phyloP scores from a whole-genome alignment of 1,139 yeast genomes.

The Sugiyamaella pinicola region DNA sequence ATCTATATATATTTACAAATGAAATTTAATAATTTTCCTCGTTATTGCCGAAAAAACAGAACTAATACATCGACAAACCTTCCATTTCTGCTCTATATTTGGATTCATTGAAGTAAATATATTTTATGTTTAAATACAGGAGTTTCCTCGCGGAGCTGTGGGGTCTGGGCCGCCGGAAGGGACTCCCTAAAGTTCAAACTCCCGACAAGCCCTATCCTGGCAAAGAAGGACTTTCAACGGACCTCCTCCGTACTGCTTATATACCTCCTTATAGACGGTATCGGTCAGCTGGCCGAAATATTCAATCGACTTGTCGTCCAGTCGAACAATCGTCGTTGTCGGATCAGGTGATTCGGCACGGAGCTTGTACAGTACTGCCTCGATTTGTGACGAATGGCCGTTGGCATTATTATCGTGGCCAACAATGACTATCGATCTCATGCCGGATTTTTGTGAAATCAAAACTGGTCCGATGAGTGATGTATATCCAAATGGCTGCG shows the following conservation, averaged over 20 bases:
- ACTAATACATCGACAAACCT: neutral
- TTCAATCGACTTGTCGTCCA: constrained; percentile 27
- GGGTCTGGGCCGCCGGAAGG: too few relatives aligned
- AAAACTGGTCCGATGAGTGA: constrained; percentile 36
- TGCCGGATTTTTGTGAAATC: constrained; percentile 26
- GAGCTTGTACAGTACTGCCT: constrained; percentile 20
- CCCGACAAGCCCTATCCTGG: constrained; percentile 28
- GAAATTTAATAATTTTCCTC: neutral
- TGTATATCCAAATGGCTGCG: constrained; percentile 42
- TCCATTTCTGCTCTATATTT: too few relatives aligned
- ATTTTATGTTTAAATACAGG: too few relatives aligned
- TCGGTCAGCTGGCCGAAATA: constrained; percentile 23
- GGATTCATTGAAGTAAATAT: too few relatives aligned
- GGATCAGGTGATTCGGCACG: constrained; percentile 23
- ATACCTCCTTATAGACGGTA: constrained; percentile 31
- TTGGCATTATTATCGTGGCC: constrained; percentile 28
- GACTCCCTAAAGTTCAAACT: constrained; percentile 6
- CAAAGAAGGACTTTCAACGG: constrained; percentile 30
- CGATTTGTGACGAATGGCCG: constrained; percentile 18
- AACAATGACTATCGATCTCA: constrained; percentile 30
- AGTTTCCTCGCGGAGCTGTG: too few relatives aligned
- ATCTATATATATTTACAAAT: constrained; percentile 18
- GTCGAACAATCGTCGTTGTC: constrained; percentile 26
- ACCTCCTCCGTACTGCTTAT: constrained; percentile 29
- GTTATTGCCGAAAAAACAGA: too few relatives aligned